Conservation (phyloP, 352 stramenopile genomes). For the Pythium folliculosum region DNA sequence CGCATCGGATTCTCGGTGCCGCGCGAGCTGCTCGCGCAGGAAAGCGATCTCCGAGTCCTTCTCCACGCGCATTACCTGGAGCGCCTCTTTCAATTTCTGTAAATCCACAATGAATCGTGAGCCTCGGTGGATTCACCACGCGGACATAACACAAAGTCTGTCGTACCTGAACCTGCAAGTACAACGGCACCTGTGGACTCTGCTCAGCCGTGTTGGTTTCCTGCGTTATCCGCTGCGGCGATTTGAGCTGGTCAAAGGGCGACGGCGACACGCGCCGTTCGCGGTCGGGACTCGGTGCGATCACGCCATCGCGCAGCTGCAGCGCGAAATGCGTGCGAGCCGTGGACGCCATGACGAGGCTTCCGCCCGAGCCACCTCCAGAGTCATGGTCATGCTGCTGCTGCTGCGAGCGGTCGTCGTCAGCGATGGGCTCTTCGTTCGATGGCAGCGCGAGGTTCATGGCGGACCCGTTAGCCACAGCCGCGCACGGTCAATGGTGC, state of each 20-base stretch:
- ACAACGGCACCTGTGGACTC: slow-evolving; percentile 25
- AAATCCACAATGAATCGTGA: neutral
- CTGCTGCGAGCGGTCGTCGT: slow-evolving; percentile 1
- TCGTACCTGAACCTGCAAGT: slow-evolving; percentile 39
- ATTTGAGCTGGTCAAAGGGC: slow-evolving; percentile 19
- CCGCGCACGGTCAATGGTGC: neutral
- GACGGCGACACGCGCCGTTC: slow-evolving; percentile 2
- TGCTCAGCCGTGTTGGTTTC: neutral
- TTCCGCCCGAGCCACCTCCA: neutral
- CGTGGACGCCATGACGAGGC: neutral
- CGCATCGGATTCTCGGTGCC: neutral
- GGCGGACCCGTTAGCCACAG: neutral
- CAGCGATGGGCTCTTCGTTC: neutral
- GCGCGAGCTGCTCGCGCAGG: slow-evolving; percentile 43
- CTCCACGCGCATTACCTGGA: slow-evolving; percentile 50
- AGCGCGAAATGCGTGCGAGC: slow-evolving; percentile 11
- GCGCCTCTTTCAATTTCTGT: slow-evolving; percentile 52
- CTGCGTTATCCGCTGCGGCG: neutral
- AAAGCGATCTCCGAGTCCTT: slow-evolving; percentile 61
- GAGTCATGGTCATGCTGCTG: slow-evolving; percentile 18
- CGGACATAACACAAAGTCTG: too few relatives aligned
- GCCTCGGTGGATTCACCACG: neutral
- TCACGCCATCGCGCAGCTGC: slow-evolving; percentile 12
- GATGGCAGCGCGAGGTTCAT: slow-evolving; percentile 11
- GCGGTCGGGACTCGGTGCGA: slow-evolving; percentile 14